phyloP scores from a whole-genome alignment of 140 eudicot species.

The Anethum foeniculum region DNA sequence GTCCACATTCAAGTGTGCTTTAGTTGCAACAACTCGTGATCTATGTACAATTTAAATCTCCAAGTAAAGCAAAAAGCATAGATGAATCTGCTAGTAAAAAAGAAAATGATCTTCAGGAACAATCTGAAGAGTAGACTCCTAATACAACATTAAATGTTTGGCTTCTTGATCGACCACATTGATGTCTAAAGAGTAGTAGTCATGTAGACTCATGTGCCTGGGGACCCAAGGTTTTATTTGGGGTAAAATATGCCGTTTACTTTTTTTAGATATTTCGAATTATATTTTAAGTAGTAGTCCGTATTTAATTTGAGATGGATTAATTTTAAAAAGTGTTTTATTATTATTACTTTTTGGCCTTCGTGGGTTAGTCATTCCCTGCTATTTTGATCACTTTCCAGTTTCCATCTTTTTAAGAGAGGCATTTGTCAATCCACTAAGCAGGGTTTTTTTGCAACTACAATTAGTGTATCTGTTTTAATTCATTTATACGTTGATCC shows the following conservation, averaged over 20 bases:
- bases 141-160: neutral
- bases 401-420: neutral
- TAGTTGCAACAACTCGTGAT: neutral
- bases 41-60: constrained; percentile 26
- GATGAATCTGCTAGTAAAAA: constrained; percentile 33
- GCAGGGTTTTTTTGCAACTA: neutral
- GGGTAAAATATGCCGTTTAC: too few relatives aligned
- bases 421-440: neutral
- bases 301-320: neutral
- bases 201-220: too few relatives aligned
- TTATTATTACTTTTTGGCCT: too few relatives aligned
- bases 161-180: neutral
- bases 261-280: too few relatives aligned
- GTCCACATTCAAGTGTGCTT: neutral
- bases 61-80: constrained; percentile 17
- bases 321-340: neutral
- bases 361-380: too few relatives aligned
- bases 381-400: too few relatives aligned
- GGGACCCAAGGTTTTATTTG: too few relatives aligned
- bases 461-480: neutral
- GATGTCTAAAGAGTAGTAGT: neutral
- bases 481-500: too few relatives aligned
- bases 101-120: constrained; percentile 26
- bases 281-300: too few relatives aligned
- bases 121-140: constrained; percentile 27